Evolutionary conservation across 2,329 filamentous ascomycete genomes (phyloP).

Genomic region (Penicillium aurantiogriseum): DNA sequence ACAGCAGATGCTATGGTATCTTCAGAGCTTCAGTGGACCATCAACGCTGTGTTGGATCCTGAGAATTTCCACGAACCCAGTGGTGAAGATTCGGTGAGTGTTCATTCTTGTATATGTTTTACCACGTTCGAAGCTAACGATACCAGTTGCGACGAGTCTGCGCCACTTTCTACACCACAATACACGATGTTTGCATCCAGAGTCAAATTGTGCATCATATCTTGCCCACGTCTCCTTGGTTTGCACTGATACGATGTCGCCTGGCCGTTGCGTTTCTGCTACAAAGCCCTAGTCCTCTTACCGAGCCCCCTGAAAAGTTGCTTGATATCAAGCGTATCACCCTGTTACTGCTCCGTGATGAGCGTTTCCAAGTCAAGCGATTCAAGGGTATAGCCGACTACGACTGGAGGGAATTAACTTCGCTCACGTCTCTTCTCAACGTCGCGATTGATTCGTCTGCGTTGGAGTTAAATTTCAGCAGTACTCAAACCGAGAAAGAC

Average conservation of each 20-base stretch:
- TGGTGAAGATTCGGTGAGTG: constrained; percentile 25
- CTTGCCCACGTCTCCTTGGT: constrained; percentile 35
- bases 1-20: constrained; percentile 30
- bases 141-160: constrained; percentile 33
- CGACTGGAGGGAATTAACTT: constrained; percentile 67
- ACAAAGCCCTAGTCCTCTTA: constrained; percentile 27
- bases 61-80: constrained; percentile 24
- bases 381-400: constrained; percentile 30
- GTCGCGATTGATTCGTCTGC: constrained; percentile 68
- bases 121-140: constrained; percentile 10
- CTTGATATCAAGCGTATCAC: constrained; percentile 34
- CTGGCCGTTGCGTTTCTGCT: constrained; percentile 41
- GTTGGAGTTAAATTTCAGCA: constrained; percentile 31
- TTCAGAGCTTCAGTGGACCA: constrained; percentile 35
- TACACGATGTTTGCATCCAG: constrained; percentile 40
- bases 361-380: constrained; percentile 34
- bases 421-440: constrained; percentile 68
- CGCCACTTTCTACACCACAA: constrained; percentile 32
- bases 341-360: constrained; percentile 26
- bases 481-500: constrained; percentile 39
- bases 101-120: not conserved
- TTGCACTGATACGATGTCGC: constrained; percentile 42
- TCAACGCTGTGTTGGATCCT: constrained; percentile 29
- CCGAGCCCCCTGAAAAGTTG: constrained; percentile 26
- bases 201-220: constrained; percentile 43